Evolutionary conservation across 805 yeast genomes (phyloP), one percentile per base, ranked within the genome.

Genomic region (Candida peoriensis): DNA sequence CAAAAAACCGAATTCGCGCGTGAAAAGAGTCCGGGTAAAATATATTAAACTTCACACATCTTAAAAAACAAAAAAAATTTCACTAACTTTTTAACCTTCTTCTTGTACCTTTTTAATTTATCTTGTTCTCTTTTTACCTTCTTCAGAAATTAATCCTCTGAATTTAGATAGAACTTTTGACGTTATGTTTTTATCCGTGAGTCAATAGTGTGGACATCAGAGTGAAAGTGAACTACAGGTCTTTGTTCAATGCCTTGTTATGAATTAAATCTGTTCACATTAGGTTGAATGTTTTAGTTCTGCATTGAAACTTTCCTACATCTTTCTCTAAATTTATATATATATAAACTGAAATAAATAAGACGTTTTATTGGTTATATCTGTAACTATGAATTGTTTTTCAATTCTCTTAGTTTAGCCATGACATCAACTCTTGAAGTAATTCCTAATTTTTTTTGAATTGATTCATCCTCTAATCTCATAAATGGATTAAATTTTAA

Each of bases 401-500:
- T 90, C 74, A 88, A 58, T 44, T 71, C 72, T 49, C 98, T 76
- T 49, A 90, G 64, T 42, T 63, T 70, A 27, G 68, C 73, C 95
- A 90, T 85, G 14, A 86, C 76, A 17, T 71, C 76, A 12, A 65
- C 66, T 6, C 63, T 60, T 11, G 70, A 70, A 1, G 58, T 39
- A 23, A 64, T 66, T 0, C 84, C 83, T 0, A 88, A 73, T 12
- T 77, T 74, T 28, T 63, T 52, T 44, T 74, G 64, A 9, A 93
- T 78, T 18, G 62, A 63, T 0, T 79, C 75, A 50, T 89, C 95
- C 22, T 61, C 55, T 12, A 83, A 61, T 52, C 85, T 76, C 88
- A 90, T 79, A 63, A 93, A 93, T 18, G 98, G 98, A 58, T 93
- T 93, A 63, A 76, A 82, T 31, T 65, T 57, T 42, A 77, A 65